phyloP scores from a whole-genome alignment of 2,329 filamentous ascomycete species.

The Westerdykella aurantiaca region DNA sequence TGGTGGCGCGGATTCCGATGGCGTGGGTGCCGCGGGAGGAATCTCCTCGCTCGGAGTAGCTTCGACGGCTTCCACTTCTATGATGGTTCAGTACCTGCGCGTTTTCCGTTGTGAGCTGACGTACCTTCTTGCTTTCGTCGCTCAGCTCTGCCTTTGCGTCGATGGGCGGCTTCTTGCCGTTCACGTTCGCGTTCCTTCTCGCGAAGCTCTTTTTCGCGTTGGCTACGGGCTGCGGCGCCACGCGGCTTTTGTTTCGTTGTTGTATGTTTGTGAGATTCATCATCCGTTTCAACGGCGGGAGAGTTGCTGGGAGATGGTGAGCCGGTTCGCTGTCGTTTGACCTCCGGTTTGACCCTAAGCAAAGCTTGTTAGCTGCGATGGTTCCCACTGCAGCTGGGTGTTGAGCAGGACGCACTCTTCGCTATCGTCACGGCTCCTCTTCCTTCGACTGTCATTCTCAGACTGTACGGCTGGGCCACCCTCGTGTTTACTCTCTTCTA shows the following conservation, averaged over 20 bases:
- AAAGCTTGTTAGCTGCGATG: conserved; percentile 26
- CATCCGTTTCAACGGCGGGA: conserved; percentile 63
- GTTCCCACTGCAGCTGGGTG: conserved; percentile 4
- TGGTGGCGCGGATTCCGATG: conserved; percentile 21
- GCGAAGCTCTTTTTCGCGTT: conserved; percentile 58
- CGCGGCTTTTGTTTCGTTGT: conserved; percentile 41
- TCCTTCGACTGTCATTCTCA: conserved; percentile 58
- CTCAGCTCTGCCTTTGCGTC: conserved; percentile 76
- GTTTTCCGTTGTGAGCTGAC: conserved; percentile 18
- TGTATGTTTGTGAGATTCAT: conserved; percentile 51
- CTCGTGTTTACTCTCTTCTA: conserved; percentile 92
- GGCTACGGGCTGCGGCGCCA: conserved; percentile 43
- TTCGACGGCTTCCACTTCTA: conserved; percentile 27
- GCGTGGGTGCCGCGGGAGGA: conserved; percentile 13
- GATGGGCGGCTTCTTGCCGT: conserved; percentile 67
- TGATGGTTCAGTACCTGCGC: conserved; percentile 11
- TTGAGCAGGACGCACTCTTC: conserved; percentile 68
- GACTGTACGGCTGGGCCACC: conserved; percentile 50
- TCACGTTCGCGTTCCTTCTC: conserved; percentile 65
- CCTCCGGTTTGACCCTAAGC: conserved; percentile 60
- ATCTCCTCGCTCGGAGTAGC: conserved; percentile 23
- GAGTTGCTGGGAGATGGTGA: conserved; percentile 44
- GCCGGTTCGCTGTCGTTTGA: conserved; percentile 76
- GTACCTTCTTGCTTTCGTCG: conserved; percentile 75
- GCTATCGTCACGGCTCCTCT: conserved; percentile 82